Evolutionary conservation across 2,329 filamentous ascomycete species (phyloP).

Genomic region (Hymenoscyphus fructigenus): DNA sequence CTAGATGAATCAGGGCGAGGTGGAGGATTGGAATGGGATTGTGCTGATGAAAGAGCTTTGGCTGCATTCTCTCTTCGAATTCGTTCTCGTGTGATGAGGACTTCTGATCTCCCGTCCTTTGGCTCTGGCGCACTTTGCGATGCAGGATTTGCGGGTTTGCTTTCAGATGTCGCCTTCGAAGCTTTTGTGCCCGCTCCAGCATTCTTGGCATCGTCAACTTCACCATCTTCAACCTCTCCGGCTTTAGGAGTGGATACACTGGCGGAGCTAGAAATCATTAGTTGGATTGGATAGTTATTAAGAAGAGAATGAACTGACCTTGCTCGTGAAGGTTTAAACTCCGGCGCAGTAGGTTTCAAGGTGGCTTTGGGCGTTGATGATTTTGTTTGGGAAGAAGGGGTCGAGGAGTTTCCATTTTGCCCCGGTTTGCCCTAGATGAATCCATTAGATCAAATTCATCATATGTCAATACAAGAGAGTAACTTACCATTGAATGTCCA

Average conservation of each 20-base stretch:
- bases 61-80: conserved; percentile 32
- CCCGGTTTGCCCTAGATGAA: background rate
- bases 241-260: conserved; percentile 36
- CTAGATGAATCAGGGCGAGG: conserved; percentile 28
- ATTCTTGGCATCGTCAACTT: conserved; percentile 62
- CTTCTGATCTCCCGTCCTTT: conserved; percentile 27
- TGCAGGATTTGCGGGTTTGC: conserved; percentile 4
- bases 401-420: conserved; percentile 1
- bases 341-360: conserved; percentile 58
- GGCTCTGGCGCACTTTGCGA: conserved; percentile 8
- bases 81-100: conserved; percentile 32
- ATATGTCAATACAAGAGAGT: background rate
- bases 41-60: conserved; percentile 23
- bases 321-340: conserved; percentile 58
- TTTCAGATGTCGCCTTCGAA: conserved; percentile 8
- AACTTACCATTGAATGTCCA: conserved; percentile 59
- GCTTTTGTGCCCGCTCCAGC: conserved; percentile 12
- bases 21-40: conserved; percentile 22
- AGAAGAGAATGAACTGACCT: conserved; percentile 29
- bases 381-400: conserved; percentile 18
- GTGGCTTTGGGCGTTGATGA: conserved; percentile 37
- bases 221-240: conserved; percentile 67
- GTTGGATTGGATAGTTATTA: conserved; percentile 28
- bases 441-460: background rate
- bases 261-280: conserved; percentile 34